A percentile compares a stretch with the other conserved stretches of the same genome.
phyloP scores from a whole-genome alignment of 139 green algal species.

The Zygnema circumcarinatum region DNA sequence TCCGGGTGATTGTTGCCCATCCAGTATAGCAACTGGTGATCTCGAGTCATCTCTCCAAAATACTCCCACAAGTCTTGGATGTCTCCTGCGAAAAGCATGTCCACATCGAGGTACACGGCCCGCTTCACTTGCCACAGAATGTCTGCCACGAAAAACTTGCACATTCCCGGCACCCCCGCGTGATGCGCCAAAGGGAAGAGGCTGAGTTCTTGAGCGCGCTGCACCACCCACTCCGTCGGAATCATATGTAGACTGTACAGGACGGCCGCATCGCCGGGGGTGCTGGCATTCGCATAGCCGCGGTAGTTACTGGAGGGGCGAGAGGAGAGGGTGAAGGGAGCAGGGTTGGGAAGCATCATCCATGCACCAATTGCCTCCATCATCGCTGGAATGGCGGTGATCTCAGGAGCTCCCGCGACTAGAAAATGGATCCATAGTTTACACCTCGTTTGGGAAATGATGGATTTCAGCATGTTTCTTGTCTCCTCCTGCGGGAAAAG shows the following conservation, averaged over 20 bases:
- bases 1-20: constrained; percentile 46
- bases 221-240: constrained; percentile 25
- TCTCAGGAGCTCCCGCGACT: constrained; percentile 22
- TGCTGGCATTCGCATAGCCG: not conserved
- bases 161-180: constrained; percentile 36
- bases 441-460: constrained; percentile 18
- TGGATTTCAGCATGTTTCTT: constrained; percentile 25
- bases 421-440: constrained; percentile 32
- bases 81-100: constrained; percentile 34
- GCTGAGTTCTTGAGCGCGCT: constrained; percentile 8
- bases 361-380: constrained; percentile 2
- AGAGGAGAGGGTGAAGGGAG: not conserved
- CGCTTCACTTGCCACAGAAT: constrained; percentile 29
- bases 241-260: constrained; percentile 28
- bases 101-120: constrained; percentile 42
- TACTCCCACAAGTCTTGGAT: constrained; percentile 41
- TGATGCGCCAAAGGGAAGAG: constrained; percentile 29
- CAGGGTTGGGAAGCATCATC: no score
- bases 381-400: not conserved
- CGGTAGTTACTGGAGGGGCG: not conserved
- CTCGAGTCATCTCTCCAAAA: constrained; percentile 19
- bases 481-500: constrained; percentile 41
- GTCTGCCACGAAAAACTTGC: constrained; percentile 49
- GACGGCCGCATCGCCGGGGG: not conserved
- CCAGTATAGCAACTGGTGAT: constrained; percentile 19